Conservation (phyloP, 768 basidiomycete genomes). For the Hygrocybe punicea region DNA sequence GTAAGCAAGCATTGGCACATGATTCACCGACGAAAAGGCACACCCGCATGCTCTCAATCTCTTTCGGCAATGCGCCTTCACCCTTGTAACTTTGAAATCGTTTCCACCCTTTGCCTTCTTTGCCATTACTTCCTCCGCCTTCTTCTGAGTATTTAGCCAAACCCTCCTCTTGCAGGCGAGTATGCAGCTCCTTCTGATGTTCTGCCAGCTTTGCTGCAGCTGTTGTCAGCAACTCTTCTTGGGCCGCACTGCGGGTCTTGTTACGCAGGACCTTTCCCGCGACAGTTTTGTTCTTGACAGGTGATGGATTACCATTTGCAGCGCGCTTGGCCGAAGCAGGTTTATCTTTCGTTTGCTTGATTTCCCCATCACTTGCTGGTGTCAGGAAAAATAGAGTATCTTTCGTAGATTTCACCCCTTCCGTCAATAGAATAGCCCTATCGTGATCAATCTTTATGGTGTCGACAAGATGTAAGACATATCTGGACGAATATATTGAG, state of each 20-base stretch:
- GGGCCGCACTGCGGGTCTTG: constrained; percentile 83
- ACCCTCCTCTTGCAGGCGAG: constrained; percentile 72
- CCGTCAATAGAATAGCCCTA: constrained; percentile 68
- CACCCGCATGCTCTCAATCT: constrained; percentile 77
- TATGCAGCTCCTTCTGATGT: constrained; percentile 84
- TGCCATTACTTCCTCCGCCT: constrained; percentile 67
- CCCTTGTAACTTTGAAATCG: constrained; percentile 96
- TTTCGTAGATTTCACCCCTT: constrained; percentile 78
- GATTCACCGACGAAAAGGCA: constrained; percentile 24
- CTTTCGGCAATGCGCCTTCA: constrained; percentile 83
- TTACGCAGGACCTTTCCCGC: constrained; percentile 86
- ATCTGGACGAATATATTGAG: constrained; percentile 45
- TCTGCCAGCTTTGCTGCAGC: constrained; percentile 76
- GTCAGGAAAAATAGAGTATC: constrained; percentile 87
- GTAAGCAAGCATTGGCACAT: constrained; percentile 1
- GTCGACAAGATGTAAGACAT: constrained; percentile 84
- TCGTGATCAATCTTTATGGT: constrained; percentile 75
- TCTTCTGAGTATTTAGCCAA: constrained; percentile 81
- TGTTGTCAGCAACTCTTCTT: constrained; percentile 79
- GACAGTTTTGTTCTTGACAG: constrained; percentile 67
- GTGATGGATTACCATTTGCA: constrained; percentile 71
- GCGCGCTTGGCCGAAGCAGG: constrained; percentile 50
- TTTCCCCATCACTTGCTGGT: constrained; percentile 56
- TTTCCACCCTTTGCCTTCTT: constrained; percentile 92
- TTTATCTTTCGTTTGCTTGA: constrained; percentile 55